These are phyloP conservation scores for Tetracentron sinense DNA, from an alignment of 164 flowering plant genomes.

Conservation along the genomic window DNA sequence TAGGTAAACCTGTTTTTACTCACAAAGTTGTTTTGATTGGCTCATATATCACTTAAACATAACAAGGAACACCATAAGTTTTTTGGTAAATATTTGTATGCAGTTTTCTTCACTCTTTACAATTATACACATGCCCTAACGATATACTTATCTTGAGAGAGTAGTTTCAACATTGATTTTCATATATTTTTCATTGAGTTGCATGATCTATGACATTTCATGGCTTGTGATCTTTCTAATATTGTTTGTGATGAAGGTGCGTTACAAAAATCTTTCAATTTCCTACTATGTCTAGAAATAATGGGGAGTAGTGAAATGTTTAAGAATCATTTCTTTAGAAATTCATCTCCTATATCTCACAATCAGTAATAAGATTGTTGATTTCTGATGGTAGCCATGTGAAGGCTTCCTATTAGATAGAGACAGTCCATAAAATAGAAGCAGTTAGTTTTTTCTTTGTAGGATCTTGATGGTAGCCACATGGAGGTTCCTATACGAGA, in stretches of 20 bases:
- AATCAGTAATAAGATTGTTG: too few species aligned
- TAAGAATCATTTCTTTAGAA: not conserved
- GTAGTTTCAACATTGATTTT: not conserved
- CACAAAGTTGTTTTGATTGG: too few species aligned
- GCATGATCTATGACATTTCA: constrained; percentile 87
- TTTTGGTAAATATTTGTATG: constrained; percentile 50
- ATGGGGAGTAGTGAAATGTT: not conserved
- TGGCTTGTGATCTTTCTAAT: constrained; percentile 79
- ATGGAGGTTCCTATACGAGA: not conserved
- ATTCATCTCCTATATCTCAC: not conserved
- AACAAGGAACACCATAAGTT: constrained; percentile 42
- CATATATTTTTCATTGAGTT: not conserved
- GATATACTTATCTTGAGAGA: not conserved
- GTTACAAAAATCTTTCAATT: not conserved
- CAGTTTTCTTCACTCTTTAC: not conserved
- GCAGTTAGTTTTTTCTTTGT: too few species aligned
- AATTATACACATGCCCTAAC: not conserved
- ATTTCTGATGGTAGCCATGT: too few species aligned
- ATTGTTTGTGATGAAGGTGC: constrained; percentile 90
- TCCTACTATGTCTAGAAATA: not conserved
- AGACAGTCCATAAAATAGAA: too few species aligned
- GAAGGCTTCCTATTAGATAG: too few species aligned
- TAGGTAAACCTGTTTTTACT: too few species aligned
- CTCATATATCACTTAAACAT: constrained; percentile 83
- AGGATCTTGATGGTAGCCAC: not conserved